Base-by-base conservation (phyloP, 2,329 filamentous ascomycete genomes). In the Penicillium italicum region DNA sequence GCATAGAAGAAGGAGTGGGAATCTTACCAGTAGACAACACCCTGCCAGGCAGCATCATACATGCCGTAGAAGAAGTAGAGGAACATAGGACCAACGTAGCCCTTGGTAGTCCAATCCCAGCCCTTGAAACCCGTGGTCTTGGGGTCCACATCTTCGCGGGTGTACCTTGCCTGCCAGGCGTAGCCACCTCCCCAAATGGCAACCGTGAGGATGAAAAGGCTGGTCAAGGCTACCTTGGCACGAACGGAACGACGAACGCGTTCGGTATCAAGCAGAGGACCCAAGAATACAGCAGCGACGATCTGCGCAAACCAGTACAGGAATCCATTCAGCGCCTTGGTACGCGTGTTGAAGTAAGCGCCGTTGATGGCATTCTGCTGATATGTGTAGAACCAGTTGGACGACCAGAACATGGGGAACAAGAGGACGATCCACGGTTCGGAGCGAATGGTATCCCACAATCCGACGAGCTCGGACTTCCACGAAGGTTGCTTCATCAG, bases 31-130 rank as follows among this genome's bases (percentile, higher is more conserved):
- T 97, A 96, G 43, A 92, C 86, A 66, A 80, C 84, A 0, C 90
- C 91, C 78, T 97, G 93, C 89, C 90, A 97, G 53, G 86, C 82
- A 36, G 92, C 89, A 72, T 96, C 92, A 65, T 86, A 93, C 73
- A 93, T 86, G 40, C 90, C 90, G 72, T 93, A 95, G 75, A 91
- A 91, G 64, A 96, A 89, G 78, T 91, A 94, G 38, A 96, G 75
- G 72, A 95, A 90, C 83, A 95, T 89, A 14, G 89, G 88, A 0
- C 87, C 90, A 51, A 86, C 80, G 70, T 87, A 93, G 43, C 85
- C 85, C 10, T 77, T 71, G 50, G 84, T 79, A 1, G 77, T 80
- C 87, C 88, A 94, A 73, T 94, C 89, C 49, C 68, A 66, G 22
- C 48, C 50, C 42, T 43, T 33, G 16, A 56, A 61, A 20, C 26